Evolutionary conservation across 2,329 filamentous ascomycete species (phyloP).

Genomic region (Pseudogymnoascus sp.): DNA sequence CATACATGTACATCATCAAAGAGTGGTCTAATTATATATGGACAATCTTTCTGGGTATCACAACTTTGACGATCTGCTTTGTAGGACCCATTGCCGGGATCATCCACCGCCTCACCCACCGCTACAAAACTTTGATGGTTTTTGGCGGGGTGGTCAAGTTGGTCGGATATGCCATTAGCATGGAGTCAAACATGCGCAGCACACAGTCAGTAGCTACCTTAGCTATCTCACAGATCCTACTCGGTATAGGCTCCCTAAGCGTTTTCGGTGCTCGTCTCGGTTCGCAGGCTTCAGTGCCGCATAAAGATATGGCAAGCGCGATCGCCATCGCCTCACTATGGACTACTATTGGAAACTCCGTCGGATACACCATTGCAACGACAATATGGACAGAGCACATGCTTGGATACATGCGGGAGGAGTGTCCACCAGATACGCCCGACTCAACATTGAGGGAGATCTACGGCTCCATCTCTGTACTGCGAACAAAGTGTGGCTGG

Average conservation of each 20-base stretch:
- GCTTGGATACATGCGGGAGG: slow-evolving; percentile 26
- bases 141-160: slow-evolving; percentile 31
- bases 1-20: slow-evolving; percentile 34
- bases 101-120: slow-evolving; percentile 30
- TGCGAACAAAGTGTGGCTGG: slow-evolving; percentile 29
- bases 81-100: slow-evolving; percentile 26
- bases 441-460: slow-evolving; percentile 23
- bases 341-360: slow-evolving; percentile 32
- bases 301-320: slow-evolving; percentile 34
- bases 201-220: slow-evolving; percentile 30
- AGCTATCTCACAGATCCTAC: slow-evolving; percentile 31
- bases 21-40: slow-evolving; percentile 35
- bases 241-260: slow-evolving; percentile 31
- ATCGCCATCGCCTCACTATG: slow-evolving; percentile 34
- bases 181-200: slow-evolving; percentile 26
- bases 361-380: slow-evolving; percentile 33
- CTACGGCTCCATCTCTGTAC: slow-evolving; percentile 31
- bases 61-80: slow-evolving; percentile 33
- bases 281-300: slow-evolving; percentile 35
- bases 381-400: slow-evolving; percentile 35
- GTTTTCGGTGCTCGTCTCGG: slow-evolving; percentile 35
- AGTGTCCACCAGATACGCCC: slow-evolving; percentile 25
- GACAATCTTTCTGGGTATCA: slow-evolving; percentile 35
- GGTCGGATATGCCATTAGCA: slow-evolving; percentile 31
- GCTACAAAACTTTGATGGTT: slow-evolving; percentile 36